Percentiles rank a stretch among this genome's conserved stretches.
These are phyloP conservation scores for Populus tomentosa DNA, from an alignment of 441 rosid species.

Conservation along the genomic window DNA sequence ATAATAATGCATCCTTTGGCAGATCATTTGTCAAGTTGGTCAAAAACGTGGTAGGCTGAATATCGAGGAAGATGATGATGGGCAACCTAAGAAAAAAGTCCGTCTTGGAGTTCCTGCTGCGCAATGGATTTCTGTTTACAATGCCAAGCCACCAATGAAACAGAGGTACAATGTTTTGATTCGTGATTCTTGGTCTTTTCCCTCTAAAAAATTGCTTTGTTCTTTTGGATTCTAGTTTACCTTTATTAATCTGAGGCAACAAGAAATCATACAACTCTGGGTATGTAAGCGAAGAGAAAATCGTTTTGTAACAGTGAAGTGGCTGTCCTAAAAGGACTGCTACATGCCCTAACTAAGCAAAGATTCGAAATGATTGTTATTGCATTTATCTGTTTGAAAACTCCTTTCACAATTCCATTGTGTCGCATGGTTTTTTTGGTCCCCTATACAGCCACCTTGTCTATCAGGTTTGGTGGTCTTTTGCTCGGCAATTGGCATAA, in stretches of 20 bases:
- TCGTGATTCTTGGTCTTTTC: background rate
- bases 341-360: background rate
- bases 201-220: background rate
- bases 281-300: background rate
- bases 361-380: background rate
- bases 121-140: constrained; percentile 96
- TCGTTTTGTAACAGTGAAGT: background rate
- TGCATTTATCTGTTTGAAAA: background rate
- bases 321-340: background rate
- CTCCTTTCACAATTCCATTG: background rate
- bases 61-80: constrained; percentile 88
- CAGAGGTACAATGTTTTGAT: constrained; percentile 58
- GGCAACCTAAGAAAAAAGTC: constrained; percentile 89
- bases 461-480: background rate
- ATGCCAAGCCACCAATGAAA: constrained; percentile 96
- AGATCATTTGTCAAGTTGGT: constrained; percentile 89
- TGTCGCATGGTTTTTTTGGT: background rate
- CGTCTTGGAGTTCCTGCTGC: constrained; percentile 97
- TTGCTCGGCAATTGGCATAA: background rate
- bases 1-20: constrained; percentile 14
- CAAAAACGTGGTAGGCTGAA: constrained; percentile 96
- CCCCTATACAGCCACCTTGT: background rate
- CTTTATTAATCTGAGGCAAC: background rate
- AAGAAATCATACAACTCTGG: background rate
- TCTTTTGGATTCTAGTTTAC: background rate